Conservation (phyloP, 805 yeast genomes). For the Candida saitoana region DNA sequence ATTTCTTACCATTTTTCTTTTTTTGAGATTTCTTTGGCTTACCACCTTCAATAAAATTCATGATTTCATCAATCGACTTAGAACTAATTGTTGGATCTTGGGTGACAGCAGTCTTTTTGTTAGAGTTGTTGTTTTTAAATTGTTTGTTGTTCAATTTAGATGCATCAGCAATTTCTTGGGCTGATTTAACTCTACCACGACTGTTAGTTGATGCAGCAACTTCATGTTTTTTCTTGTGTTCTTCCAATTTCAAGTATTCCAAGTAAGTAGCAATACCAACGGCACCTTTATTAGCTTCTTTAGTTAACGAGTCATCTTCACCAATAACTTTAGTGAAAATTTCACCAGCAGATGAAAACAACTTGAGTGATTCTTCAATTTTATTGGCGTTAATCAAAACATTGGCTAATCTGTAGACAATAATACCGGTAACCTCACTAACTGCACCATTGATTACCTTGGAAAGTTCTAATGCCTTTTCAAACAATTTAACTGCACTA, state of each 20-base stretch:
- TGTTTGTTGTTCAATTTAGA: constrained; percentile 6
- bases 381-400: constrained; percentile 50
- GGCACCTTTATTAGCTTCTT: constrained; percentile 64
- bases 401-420: constrained; percentile 55
- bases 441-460: constrained; percentile 50
- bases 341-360: constrained; percentile 52
- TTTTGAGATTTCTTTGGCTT: constrained; percentile 6
- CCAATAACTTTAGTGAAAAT: constrained; percentile 61
- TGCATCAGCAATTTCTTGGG: constrained; percentile 5
- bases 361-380: constrained; percentile 52
- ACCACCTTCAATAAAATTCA: constrained; percentile 65
- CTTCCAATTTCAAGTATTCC: constrained; percentile 41
- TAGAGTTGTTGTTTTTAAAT: constrained; percentile 12
- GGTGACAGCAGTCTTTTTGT: constrained; percentile 14
- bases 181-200: constrained; percentile 17
- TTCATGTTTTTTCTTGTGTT: constrained; percentile 25
- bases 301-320: constrained; percentile 60
- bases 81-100: constrained; percentile 54
- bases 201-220: constrained; percentile 18
- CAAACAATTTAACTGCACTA: constrained; percentile 51
- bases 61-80: constrained; percentile 67
- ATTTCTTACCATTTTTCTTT: constrained; percentile 5
- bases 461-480: constrained; percentile 51
- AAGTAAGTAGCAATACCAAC: constrained; percentile 50
- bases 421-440: constrained; percentile 59